A percentile compares a stretch with the other conserved stretches of the same genome.
Conservation (phyloP, 805 yeast genomes). For the Torulaspora microellipsoides region DNA sequence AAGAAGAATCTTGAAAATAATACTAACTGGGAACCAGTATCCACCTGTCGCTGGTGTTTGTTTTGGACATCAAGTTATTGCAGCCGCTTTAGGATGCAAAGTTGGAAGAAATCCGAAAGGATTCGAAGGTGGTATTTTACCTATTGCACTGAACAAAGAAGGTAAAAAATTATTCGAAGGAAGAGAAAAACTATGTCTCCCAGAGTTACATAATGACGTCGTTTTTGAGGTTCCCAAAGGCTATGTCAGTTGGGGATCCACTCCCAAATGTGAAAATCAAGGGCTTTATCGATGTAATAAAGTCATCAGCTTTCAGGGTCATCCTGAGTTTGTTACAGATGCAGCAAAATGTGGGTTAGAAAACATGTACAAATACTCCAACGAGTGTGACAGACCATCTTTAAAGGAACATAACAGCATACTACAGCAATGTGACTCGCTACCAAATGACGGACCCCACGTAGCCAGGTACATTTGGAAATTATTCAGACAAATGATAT, state of each 20-base stretch:
- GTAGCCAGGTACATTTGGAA: slow-evolving; percentile 17
- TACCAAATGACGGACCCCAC: slow-evolving; percentile 39
- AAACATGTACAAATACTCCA: neutral
- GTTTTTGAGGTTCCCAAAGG: slow-evolving; percentile 43
- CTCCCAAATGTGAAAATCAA: slow-evolving; percentile 56
- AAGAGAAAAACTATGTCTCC: slow-evolving; percentile 35
- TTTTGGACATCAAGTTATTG: slow-evolving; percentile 82
- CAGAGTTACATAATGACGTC: slow-evolving; percentile 58
- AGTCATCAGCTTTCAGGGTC: slow-evolving; percentile 77
- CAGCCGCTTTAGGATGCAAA: slow-evolving; percentile 57
- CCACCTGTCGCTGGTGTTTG: slow-evolving; percentile 69
- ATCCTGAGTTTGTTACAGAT: slow-evolving; percentile 67
- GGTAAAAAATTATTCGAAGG: slow-evolving; percentile 20
- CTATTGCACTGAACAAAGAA: slow-evolving; percentile 43
- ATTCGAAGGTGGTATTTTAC: slow-evolving; percentile 66
- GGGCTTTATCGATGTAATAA: slow-evolving; percentile 54
- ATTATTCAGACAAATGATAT: slow-evolving; percentile 7
- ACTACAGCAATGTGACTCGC: slow-evolving; percentile 31
- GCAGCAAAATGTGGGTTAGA: slow-evolving; percentile 19
- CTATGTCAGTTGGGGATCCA: slow-evolving; percentile 46
- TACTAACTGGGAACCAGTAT: slow-evolving; percentile 13
- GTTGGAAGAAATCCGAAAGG: slow-evolving; percentile 58
- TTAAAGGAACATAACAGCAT: slow-evolving; percentile 29
- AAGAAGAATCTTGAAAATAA: slow-evolving; percentile 33
- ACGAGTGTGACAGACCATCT: neutral